These are phyloP conservation scores for Hysterium pulicare DNA, from an alignment of 2,329 filamentous ascomycete genomes.

Conservation along the genomic window DNA sequence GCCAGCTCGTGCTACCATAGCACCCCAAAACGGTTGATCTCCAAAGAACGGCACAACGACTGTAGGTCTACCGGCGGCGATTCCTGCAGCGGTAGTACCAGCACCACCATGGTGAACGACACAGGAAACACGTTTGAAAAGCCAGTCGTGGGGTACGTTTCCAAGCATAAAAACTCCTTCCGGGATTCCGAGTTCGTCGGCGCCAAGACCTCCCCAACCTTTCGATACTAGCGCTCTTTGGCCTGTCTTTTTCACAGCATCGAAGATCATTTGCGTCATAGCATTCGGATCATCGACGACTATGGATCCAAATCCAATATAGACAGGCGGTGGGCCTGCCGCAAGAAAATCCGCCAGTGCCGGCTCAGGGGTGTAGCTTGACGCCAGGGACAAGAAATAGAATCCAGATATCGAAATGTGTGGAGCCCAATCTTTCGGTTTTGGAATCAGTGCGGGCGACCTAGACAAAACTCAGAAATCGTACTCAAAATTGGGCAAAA, in stretches of 20 bases:
- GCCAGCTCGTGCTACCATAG: constrained; percentile 40
- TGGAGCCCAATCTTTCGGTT: constrained; percentile 45
- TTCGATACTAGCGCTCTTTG: constrained; percentile 80
- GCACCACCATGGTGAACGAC: constrained; percentile 88
- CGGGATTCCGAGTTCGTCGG: constrained; percentile 60
- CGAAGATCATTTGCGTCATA: constrained; percentile 41
- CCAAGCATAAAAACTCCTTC: constrained; percentile 79
- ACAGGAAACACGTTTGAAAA: constrained; percentile 75
- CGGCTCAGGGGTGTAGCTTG: constrained; percentile 38
- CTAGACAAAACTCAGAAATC: constrained; percentile 29
- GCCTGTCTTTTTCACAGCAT: constrained; percentile 52
- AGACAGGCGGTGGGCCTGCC: constrained; percentile 39
- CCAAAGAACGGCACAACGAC: constrained; percentile 76
- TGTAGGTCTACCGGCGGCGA: constrained; percentile 74
- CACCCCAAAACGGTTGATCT: constrained; percentile 42
- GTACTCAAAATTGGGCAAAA: background rate
- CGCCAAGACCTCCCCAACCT: constrained; percentile 83
- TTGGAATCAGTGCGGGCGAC: constrained; percentile 43
- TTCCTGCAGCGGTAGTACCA: constrained; percentile 83
- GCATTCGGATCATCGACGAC: constrained; percentile 42
- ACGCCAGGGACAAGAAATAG: constrained; percentile 39
- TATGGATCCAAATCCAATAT: constrained; percentile 42
- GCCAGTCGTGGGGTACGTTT: constrained; percentile 84
- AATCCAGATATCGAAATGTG: constrained; percentile 41
- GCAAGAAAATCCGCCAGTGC: constrained; percentile 38